Conservation (phyloP, 2,329 filamentous ascomycete species). For the Plectosphaerella cucumerina region DNA sequence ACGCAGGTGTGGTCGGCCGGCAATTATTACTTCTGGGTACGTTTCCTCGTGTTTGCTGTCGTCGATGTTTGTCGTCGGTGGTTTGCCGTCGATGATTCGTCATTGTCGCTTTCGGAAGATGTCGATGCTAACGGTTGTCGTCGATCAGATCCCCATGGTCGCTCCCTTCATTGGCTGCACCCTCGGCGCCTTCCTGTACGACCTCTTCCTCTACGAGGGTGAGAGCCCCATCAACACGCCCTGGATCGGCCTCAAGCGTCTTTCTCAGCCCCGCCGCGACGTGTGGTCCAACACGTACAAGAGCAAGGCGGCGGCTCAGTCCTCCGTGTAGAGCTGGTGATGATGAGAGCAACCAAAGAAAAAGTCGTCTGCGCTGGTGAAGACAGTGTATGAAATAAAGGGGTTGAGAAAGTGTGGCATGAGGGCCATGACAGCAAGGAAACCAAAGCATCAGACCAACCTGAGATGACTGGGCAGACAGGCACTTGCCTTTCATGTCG, state of each 20-base stretch:
- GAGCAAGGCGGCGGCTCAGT: constrained; percentile 1
- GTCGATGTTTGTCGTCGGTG: background rate
- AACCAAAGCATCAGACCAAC: background rate
- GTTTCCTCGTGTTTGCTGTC: constrained; percentile 12
- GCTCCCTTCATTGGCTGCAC: constrained; percentile 62
- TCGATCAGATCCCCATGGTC: constrained; percentile 63
- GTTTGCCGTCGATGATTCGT: background rate
- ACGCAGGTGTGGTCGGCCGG: constrained; percentile 62
- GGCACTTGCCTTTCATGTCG: too few relatives aligned
- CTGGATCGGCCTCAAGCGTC: constrained; percentile 55
- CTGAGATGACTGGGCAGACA: background rate
- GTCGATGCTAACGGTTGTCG: background rate
- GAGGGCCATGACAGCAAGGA: background rate
- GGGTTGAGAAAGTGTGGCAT: background rate
- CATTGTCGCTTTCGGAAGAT: background rate
- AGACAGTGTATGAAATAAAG: background rate
- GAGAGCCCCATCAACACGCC: constrained; percentile 67
- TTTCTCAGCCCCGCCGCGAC: constrained; percentile 30
- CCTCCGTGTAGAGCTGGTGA: background rate
- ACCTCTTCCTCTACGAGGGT: constrained; percentile 65
- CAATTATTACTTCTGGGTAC: constrained; percentile 69
- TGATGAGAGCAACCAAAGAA: background rate
- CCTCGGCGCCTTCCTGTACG: constrained; percentile 64
- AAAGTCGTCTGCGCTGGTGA: background rate
- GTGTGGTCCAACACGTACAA: constrained; percentile 22